Conservation (phyloP, 2,329 filamentous ascomycete genomes). For the Fusarium fujikuroi region DNA sequence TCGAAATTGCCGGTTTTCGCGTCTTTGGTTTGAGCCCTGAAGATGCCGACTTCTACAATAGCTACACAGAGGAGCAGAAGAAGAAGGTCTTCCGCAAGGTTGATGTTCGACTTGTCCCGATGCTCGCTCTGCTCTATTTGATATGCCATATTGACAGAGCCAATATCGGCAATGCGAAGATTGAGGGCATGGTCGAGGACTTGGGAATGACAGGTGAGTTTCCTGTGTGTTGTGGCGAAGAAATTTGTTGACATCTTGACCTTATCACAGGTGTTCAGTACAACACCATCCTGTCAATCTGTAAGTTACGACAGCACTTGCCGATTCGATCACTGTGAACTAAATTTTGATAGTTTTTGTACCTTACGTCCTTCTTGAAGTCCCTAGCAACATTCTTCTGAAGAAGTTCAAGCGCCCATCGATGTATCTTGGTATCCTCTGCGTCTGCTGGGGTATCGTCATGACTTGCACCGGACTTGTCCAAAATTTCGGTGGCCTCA, state of each 20-base stretch:
- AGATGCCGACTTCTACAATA: constrained; percentile 41
- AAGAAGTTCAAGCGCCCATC: constrained; percentile 43
- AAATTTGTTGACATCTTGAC: neutral
- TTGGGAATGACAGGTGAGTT: constrained; percentile 59
- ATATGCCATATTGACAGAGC: constrained; percentile 67
- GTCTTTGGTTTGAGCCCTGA: constrained; percentile 37
- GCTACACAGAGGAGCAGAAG: constrained; percentile 34
- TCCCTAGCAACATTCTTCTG: constrained; percentile 44
- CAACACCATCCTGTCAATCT: constrained; percentile 65
- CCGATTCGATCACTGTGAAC: neutral
- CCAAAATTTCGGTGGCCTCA: constrained; percentile 66
- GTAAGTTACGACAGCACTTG: constrained; percentile 65
- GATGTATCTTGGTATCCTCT: constrained; percentile 36
- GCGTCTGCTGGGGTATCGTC: constrained; percentile 67
- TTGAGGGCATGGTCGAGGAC: constrained; percentile 52
- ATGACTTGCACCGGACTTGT: constrained; percentile 74
- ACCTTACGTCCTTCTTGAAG: constrained; percentile 40
- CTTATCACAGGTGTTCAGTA: constrained; percentile 62
- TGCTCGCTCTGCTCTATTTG: constrained; percentile 67
- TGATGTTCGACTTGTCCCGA: constrained; percentile 51
- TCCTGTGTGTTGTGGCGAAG: neutral
- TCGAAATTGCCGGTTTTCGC: constrained; percentile 36
- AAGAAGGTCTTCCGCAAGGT: constrained; percentile 46
- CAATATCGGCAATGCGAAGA: constrained; percentile 64
- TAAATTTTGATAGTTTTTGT: constrained; percentile 31